These are phyloP conservation scores for Cryptosporidium baileyi DNA, from an alignment of 169 alveolate species.

Conservation along the genomic window DNA sequence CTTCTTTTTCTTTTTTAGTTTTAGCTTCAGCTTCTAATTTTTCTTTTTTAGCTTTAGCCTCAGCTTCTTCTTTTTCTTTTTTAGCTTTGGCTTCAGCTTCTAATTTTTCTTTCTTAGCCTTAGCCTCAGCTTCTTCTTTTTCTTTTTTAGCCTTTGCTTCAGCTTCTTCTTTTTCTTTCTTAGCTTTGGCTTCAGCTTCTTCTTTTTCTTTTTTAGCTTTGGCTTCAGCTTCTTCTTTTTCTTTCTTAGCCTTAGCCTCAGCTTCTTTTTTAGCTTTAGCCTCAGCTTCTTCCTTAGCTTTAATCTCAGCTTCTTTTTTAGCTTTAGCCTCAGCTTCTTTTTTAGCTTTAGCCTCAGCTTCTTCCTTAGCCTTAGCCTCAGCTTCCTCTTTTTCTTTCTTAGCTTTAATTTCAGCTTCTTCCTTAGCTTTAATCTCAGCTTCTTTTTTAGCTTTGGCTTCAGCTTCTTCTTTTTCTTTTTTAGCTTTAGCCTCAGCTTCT, in stretches of 20 bases:
- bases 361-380: slow-evolving; percentile 2
- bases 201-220: neutral
- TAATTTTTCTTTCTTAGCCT: neutral
- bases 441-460: slow-evolving; percentile 26
- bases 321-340: slow-evolving; percentile 13
- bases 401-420: neutral
- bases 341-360: neutral
- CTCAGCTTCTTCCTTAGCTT: neutral
- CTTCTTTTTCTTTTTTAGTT: neutral
- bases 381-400: neutral
- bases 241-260: slow-evolving; percentile 14
- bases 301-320: neutral
- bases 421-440: neutral
- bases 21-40: neutral
- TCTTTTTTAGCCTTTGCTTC: slow-evolving; percentile 9
- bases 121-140: neutral
- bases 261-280: neutral
- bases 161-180: neutral
- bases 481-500: slow-evolving; percentile 15
- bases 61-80: neutral
- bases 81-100: neutral
- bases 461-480: slow-evolving; percentile 11
- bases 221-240: neutral
- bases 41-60: neutral
- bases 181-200: neutral